These are phyloP conservation scores for Trametes sp. DNA, from an alignment of 1,284 basidiomycete species.

Conservation along the genomic window DNA sequence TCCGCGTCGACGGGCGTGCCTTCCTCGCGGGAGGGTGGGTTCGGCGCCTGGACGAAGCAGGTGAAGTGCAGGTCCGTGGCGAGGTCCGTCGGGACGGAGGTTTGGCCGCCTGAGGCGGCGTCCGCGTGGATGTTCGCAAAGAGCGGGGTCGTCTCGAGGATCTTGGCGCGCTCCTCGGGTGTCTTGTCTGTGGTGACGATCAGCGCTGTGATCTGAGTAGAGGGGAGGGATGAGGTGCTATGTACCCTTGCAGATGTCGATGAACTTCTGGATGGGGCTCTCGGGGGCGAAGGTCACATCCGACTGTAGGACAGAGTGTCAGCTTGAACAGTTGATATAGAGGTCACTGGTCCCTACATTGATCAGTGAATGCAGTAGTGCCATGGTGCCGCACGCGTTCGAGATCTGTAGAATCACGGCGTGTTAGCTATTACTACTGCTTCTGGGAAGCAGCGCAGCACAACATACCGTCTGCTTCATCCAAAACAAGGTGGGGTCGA, in stretches of 20 bases:
- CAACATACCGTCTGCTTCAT: slow-evolving; percentile 79
- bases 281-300: slow-evolving; percentile 60
- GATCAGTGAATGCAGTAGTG: slow-evolving; percentile 79
- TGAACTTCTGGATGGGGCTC: slow-evolving; percentile 69
- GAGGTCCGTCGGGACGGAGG: slow-evolving; percentile 56
- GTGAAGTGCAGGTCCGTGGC: slow-evolving; percentile 87
- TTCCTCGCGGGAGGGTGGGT: slow-evolving; percentile 45
- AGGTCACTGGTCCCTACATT: slow-evolving; percentile 57
- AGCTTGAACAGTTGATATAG: background rate
- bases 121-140: slow-evolving; percentile 80
- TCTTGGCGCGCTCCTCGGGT: slow-evolving; percentile 74
- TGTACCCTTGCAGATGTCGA: slow-evolving; percentile 67
- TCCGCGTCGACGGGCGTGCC: slow-evolving; percentile 37
- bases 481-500: slow-evolving; percentile 73
- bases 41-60: slow-evolving; percentile 78
- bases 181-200: slow-evolving; percentile 55
- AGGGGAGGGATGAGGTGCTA: background rate
- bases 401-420: slow-evolving; percentile 60
- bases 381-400: slow-evolving; percentile 93
- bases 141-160: slow-evolving; percentile 77
- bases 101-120: slow-evolving; percentile 76
- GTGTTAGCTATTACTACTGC: background rate
- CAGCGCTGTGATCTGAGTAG: background rate
- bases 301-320: slow-evolving; percentile 51
- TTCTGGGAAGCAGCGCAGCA: background rate